Base-by-base conservation (phyloP, 345 rosid genomes). In the Atalantia buxifolia region DNA sequence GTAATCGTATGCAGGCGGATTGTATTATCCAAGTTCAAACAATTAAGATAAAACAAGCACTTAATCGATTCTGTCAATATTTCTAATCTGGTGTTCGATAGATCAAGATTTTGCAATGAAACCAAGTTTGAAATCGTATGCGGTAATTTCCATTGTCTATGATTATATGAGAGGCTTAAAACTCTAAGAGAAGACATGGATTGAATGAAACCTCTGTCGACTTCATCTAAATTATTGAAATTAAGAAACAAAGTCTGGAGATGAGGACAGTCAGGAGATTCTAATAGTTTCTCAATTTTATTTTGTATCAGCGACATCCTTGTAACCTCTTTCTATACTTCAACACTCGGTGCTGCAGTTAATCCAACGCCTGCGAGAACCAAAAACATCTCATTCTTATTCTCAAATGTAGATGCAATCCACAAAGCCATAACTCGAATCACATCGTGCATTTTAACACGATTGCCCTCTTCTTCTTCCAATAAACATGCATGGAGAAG, bases 31-130 rank as follows among this genome's bases (percentile, higher is more conserved):
- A 80, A 36, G 28, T 77, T 72, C 36, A 82, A 56, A 35, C 67
- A 74, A 38, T 24, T 74, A 60, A 85, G 71, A 33, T 65, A 70
- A 14, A 16, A 71, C 81, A 82, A 66, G 13, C 67, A 61, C 78
- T 77, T 77, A 77, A 85, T 30, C 77, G 66, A 73, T 7, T 9
- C 10, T 12, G 85, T 85, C 22, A 85, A 67, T 45, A 48, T 60
- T n/a, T 2, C 7, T 25, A 82, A 74, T 2, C 67, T 12, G 12
- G 87, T 82, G 22, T 8, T 5, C 9, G 81, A 80, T 7, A 82
- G 45, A 48, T 24, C 35, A 38, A 68, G 72, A 40, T 68, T 27
- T 22, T 68, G 72, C 14, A 68, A 31, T n/a, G 72, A n/a, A 38
- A 68, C 72, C 72, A 68, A 68, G 24, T n/a, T 68, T 12, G 72